Base-by-base conservation (phyloP, 495 filamentous ascomycete genomes). In the Ascobolus immersus region DNA sequence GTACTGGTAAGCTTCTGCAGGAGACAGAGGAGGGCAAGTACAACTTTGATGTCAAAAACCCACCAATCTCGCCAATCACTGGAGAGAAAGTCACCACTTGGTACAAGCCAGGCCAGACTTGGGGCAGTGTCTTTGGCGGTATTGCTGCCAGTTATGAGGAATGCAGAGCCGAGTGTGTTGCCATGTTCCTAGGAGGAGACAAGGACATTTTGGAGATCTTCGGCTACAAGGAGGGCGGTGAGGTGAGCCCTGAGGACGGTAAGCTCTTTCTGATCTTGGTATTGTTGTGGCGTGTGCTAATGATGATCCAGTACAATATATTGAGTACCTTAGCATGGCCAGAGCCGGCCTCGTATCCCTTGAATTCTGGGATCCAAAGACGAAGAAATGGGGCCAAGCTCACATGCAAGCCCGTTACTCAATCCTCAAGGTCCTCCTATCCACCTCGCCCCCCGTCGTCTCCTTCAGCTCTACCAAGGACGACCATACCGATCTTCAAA, bases 361-460 rank as follows among this genome's bases (percentile, higher is more conserved):
- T 13, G 82, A 96, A 43, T 73, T 74, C 54, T 92, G 75, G 76
- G 77, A 90, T 44, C 77, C 77, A 18, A 69, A 17, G 18, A 14
- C 28, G 18, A 31, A 31, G 42, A 92, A 91, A 55, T 93, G 84
- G 84, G 82, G 84, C 8, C 80, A 93, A 47, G 69, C 79, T 17
- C 84, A 96, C 45, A 89, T 78, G 60, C 81, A 93, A 55, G 86
- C 86, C 3, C 74, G 86, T 11, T 93, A 81, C 55, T 73, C 70
- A 39, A 96, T 94, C 47, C 55, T 96, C 22, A 57, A 61, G 40
- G 49, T 71, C 21, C 92, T 94, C 69, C 63, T 93, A n/a, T 59
- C 65, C 22, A 80, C 80, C 2, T 79, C 73, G 4, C 63, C 72
- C 34, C 66, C 71, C 36, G 93, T 96, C 48, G 76, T 77, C 57